These are phyloP conservation scores for Colletotrichum destructivum DNA, from an alignment of 2,329 filamentous ascomycete genomes.

Conservation along the genomic window DNA sequence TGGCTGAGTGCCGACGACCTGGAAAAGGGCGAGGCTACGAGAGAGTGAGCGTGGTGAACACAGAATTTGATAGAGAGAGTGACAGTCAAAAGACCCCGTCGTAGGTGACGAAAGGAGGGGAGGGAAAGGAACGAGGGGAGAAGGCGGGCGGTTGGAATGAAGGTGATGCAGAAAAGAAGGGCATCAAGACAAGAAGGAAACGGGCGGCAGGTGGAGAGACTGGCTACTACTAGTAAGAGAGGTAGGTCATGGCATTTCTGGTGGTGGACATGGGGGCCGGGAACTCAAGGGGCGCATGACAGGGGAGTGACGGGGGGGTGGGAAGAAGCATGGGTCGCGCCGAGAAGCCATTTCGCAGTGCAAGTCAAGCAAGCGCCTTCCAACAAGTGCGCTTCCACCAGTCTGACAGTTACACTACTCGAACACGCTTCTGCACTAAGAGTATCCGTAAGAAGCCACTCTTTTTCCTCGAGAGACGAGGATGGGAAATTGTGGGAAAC, in stretches of 20 bases:
- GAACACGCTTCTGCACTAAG: neutral
- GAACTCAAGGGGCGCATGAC: constrained; percentile 20
- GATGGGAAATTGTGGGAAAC: neutral
- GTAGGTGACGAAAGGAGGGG: constrained; percentile 41
- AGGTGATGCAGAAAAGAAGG: constrained; percentile 39
- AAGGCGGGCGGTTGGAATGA: constrained; percentile 36
- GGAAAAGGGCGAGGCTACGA: constrained; percentile 24
- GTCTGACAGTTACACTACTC: neutral
- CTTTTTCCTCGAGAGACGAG: neutral
- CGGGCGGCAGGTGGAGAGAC: constrained; percentile 35
- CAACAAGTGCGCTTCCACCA: too few species aligned
- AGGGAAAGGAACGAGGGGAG: constrained; percentile 38
- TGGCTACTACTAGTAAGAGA: constrained; percentile 9
- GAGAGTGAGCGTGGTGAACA: constrained; percentile 16
- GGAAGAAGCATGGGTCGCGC: constrained; percentile 2
- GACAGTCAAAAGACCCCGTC: constrained; percentile 36
- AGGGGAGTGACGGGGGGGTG: neutral
- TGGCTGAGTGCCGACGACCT: constrained; percentile 36
- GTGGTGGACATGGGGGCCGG: constrained; percentile 19
- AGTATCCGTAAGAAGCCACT: neutral
- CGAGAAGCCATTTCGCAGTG: constrained; percentile 7
- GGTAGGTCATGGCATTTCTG: constrained; percentile 38
- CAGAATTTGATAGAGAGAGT: constrained; percentile 24
- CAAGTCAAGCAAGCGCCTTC: neutral
- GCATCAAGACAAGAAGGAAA: constrained; percentile 24